Conservation (phyloP, 805 yeast genomes). For the Monosporozyma solicola region DNA sequence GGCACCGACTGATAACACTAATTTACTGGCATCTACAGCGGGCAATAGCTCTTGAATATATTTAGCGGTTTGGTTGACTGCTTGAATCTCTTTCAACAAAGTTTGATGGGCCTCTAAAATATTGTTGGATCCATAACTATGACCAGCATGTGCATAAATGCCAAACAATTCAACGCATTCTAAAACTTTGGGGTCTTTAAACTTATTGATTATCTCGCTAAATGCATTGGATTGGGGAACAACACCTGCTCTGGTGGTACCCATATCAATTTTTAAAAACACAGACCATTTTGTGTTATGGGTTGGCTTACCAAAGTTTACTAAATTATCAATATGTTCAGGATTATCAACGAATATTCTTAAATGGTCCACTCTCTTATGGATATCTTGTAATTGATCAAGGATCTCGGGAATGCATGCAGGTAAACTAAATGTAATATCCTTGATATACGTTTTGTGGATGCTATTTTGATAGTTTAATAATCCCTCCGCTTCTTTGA, state of each 20-base stretch:
- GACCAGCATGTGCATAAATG: constrained; percentile 74
- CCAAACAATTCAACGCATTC: constrained; percentile 45
- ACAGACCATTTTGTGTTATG: constrained; percentile 42
- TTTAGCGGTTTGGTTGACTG: constrained; percentile 46
- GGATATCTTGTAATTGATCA: constrained; percentile 38
- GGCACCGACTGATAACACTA: constrained; percentile 66
- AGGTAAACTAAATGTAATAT: constrained; percentile 53
- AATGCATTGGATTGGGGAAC: constrained; percentile 30
- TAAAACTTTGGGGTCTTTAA: constrained; percentile 20
- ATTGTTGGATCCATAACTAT: constrained; percentile 47
- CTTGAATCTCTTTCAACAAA: constrained; percentile 47
- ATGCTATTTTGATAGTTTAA: constrained; percentile 22
- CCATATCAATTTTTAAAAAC: constrained; percentile 62
- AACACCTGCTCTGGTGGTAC: constrained; percentile 63
- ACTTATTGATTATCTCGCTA: constrained; percentile 29
- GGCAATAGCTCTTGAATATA: constrained; percentile 19
- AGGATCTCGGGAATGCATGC: constrained; percentile 41
- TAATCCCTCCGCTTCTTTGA: constrained; percentile 55
- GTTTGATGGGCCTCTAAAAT: constrained; percentile 38
- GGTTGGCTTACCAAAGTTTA: constrained; percentile 26
- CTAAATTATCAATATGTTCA: constrained; percentile 45
- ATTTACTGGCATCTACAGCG: constrained; percentile 28
- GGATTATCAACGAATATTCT: constrained; percentile 53
- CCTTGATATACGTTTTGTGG: constrained; percentile 30
- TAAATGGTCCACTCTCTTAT: constrained; percentile 35